Evolutionary conservation across 192 early-diverging fungal genomes (phyloP).

Genomic region (Backusella psychrophila): DNA sequence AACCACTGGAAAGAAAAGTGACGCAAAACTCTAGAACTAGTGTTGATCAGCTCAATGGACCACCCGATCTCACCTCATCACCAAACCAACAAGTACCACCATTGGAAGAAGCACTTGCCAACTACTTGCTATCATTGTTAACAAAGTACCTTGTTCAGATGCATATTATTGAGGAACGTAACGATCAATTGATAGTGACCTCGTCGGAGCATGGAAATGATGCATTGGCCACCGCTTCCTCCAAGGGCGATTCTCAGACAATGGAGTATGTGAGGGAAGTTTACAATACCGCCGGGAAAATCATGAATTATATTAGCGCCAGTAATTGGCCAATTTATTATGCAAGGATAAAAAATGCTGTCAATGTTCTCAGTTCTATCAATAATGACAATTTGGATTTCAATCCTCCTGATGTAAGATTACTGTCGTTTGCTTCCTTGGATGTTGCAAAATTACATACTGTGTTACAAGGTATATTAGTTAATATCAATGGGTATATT

Average conservation of each 20-base stretch:
- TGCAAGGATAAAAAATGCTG: conserved; percentile 57
- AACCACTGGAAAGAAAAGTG: background rate
- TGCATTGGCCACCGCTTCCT: background rate
- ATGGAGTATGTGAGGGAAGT: conserved; percentile 60
- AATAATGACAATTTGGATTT: conserved; percentile 12
- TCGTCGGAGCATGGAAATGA: conserved; percentile 10
- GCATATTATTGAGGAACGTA: conserved; percentile 11
- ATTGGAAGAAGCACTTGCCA: conserved; percentile 59
- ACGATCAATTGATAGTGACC: background rate
- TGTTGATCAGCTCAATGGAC: background rate
- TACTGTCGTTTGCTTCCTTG: conserved; percentile 18
- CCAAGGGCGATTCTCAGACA: conserved; percentile 2
- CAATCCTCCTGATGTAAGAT: conserved; percentile 13
- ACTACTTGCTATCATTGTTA: conserved; percentile 15
- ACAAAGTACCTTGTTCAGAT: conserved; percentile 7
- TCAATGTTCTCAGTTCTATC: conserved; percentile 14
- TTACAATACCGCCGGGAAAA: conserved; percentile 73
- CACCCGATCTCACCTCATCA: background rate
- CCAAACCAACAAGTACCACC: conserved; percentile 57
- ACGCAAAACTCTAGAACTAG: background rate
- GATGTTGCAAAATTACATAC: conserved; percentile 50
- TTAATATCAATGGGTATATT: conserved; percentile 11
- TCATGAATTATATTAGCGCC: conserved; percentile 82
- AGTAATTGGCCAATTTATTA: conserved; percentile 85
- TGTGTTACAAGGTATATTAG: conserved; percentile 47